These are phyloP conservation scores for Coleophoma cylindrospora DNA, from an alignment of 2,329 filamentous ascomycete genomes.

Conservation along the genomic window DNA sequence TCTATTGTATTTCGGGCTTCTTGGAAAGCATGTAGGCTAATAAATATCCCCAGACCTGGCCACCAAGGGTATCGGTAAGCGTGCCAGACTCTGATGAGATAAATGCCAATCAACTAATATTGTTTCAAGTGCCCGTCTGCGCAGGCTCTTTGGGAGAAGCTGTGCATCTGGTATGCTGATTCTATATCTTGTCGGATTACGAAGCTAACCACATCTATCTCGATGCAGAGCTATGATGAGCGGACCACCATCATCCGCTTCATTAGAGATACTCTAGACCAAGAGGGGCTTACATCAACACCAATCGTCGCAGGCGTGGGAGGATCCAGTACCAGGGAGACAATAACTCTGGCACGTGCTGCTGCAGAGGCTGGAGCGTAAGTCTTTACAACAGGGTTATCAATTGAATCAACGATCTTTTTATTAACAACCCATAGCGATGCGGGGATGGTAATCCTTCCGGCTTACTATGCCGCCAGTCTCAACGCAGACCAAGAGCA, in stretches of 20 bases:
- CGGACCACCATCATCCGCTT: constrained; percentile 33
- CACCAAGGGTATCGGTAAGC: not conserved
- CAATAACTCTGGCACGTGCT: constrained; percentile 28
- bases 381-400: not conserved
- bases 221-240: constrained; percentile 19
- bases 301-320: constrained; percentile 40
- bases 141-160: constrained; percentile 1
- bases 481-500: not conserved
- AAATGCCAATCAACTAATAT: not conserved
- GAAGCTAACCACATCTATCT: not conserved
- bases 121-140: not conserved
- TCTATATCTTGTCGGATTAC: not conserved
- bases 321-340: constrained; percentile 29
- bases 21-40: not conserved
- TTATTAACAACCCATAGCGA: not conserved
- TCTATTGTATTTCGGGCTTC: no score
- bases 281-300: constrained; percentile 28
- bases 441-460: not conserved
- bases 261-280: constrained; percentile 30
- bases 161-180: constrained; percentile 1
- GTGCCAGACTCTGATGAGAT: not conserved
- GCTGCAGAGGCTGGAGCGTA: constrained; percentile 30
- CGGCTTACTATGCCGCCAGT: not conserved
- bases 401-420: not conserved
- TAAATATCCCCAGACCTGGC: not conserved